Conservation (phyloP, 1,139 yeast species). For the Suhomyces maxii region DNA sequence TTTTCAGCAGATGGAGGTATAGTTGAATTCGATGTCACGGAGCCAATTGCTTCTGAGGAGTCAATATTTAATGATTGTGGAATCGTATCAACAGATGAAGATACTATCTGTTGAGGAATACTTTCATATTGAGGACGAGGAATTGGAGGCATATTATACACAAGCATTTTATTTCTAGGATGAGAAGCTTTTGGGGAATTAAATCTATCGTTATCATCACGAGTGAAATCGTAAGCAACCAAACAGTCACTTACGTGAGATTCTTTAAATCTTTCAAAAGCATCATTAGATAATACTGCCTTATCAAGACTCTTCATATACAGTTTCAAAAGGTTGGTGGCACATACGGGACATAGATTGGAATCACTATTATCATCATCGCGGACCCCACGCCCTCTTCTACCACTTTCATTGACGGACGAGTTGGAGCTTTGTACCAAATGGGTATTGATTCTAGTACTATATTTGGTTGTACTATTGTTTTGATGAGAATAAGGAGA, state of each 20-base stretch:
- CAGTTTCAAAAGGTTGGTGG: slow-evolving; percentile 48
- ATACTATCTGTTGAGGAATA: slow-evolving; percentile 20
- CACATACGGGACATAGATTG: slow-evolving; percentile 48
- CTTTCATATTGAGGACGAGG: slow-evolving; percentile 44
- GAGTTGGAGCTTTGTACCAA: slow-evolving; percentile 31
- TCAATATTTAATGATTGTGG: slow-evolving; percentile 1
- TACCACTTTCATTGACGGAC: slow-evolving; percentile 5
- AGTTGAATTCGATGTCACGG: slow-evolving; percentile 26
- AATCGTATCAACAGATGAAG: slow-evolving; percentile 13
- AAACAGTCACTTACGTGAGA: slow-evolving; percentile 72
- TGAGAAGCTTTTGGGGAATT: slow-evolving; percentile 34
- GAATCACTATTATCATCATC: slow-evolving; percentile 26
- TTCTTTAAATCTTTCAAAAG: slow-evolving; percentile 54
- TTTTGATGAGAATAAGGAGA: slow-evolving; percentile 5
- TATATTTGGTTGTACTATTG: slow-evolving; percentile 28
- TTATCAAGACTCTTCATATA: slow-evolving; percentile 46
- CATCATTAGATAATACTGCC: slow-evolving; percentile 23
- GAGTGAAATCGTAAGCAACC: slow-evolving; percentile 61
- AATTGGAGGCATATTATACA: slow-evolving; percentile 67
- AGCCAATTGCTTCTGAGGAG: slow-evolving; percentile 18
- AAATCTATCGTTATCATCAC: slow-evolving; percentile 52
- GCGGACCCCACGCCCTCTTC: not conserved
- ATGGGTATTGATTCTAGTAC: slow-evolving; percentile 20
- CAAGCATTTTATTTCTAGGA: slow-evolving; percentile 77
- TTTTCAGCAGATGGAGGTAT: slow-evolving; percentile 24